phyloP scores from a whole-genome alignment of 345 rosid species.

The Salix arbutifolia region DNA sequence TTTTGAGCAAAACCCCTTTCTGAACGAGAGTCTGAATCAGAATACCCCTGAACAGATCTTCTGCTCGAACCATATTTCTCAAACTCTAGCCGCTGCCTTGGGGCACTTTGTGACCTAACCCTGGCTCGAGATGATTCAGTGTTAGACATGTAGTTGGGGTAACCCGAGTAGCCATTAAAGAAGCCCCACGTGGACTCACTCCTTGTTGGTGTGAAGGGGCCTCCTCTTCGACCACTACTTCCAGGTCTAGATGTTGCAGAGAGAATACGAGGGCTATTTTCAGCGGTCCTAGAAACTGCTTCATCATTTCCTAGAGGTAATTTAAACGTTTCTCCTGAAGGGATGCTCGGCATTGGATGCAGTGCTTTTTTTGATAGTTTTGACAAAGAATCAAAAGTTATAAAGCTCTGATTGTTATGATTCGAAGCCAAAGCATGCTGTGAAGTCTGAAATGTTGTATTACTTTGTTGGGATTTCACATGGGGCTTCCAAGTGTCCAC shows the following conservation, averaged over 20 bases:
- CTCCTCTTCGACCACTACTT: conserved; percentile 18
- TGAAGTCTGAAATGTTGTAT: conserved; percentile 22
- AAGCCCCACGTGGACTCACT: conserved; percentile 28
- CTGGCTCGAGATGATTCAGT: conserved; percentile 34
- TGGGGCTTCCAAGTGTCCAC: conserved; percentile 80
- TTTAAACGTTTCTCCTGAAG: conserved; percentile 16
- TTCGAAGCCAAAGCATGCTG: conserved; percentile 19
- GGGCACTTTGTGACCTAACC: conserved; percentile 88
- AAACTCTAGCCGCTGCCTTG: conserved; percentile 80
- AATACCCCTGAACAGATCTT: conserved; percentile 42
- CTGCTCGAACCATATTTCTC: conserved; percentile 39
- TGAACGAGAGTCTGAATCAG: conserved; percentile 35
- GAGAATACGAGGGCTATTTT: conserved; percentile 11
- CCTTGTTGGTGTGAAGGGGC: conserved; percentile 26
- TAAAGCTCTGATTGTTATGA: conserved; percentile 1
- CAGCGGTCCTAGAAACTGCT: conserved; percentile 6
- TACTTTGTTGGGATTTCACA: conserved; percentile 31
- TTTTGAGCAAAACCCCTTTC: conserved; percentile 41
- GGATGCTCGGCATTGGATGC: background rate
- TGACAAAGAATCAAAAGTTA: conserved; percentile 15
- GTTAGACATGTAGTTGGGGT: conserved; percentile 39
- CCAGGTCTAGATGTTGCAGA: conserved; percentile 27
- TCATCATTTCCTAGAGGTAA: conserved; percentile 17
- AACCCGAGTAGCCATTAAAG: conserved; percentile 23
- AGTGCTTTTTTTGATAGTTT: conserved; percentile 15